These are phyloP conservation scores for Didymella exigua DNA, from an alignment of 2,329 filamentous ascomycete genomes.

Conservation along the genomic window DNA sequence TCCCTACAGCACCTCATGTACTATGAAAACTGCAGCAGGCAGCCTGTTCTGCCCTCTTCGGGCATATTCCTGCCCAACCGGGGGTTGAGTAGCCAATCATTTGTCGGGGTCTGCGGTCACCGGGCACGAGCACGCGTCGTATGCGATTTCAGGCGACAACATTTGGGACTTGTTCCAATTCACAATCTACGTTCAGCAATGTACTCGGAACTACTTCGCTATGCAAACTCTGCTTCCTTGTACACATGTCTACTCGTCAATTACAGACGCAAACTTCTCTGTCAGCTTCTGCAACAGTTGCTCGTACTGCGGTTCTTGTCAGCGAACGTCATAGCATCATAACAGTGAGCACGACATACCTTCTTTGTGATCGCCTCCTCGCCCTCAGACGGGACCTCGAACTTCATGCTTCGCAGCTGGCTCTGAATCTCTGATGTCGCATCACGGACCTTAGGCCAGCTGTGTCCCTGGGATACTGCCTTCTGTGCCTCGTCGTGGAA, in stretches of 20 bases:
- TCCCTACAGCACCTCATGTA: background rate
- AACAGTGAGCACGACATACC: conserved; percentile 57
- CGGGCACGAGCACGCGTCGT: conserved; percentile 42
- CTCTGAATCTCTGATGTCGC: conserved; percentile 85
- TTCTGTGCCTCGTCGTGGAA: conserved; percentile 99
- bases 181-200: conserved; percentile 34
- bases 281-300: conserved; percentile 87
- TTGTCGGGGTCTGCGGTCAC: conserved; percentile 33
- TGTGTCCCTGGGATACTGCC: conserved; percentile 86
- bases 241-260: conserved; percentile 75
- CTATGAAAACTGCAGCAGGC: background rate
- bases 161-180: conserved; percentile 34
- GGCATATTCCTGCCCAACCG: background rate
- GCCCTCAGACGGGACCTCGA: conserved; percentile 87
- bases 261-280: conserved; percentile 95
- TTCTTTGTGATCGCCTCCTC: conserved; percentile 83
- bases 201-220: conserved; percentile 35
- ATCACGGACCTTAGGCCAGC: conserved; percentile 91
- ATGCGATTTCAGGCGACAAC: conserved; percentile 42
- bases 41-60: background rate
- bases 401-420: conserved; percentile 90
- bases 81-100: conserved; percentile 3
- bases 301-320: conserved; percentile 73
- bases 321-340: conserved; percentile 33
- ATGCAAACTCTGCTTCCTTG: conserved; percentile 29